phyloP scores from a whole-genome alignment of 805 yeast species.

The Metschnikowia continentalis region DNA sequence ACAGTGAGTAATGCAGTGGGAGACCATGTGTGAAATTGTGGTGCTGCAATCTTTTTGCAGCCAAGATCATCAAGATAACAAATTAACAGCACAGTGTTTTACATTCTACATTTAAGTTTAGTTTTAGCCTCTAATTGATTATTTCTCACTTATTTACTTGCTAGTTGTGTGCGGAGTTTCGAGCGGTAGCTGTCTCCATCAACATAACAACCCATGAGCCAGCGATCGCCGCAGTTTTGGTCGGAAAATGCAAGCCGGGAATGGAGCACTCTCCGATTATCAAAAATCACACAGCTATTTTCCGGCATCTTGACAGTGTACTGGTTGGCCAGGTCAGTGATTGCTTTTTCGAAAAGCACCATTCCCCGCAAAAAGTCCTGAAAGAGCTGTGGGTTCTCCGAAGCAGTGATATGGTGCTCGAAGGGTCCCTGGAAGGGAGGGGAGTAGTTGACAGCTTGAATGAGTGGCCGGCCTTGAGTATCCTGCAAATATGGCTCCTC shows the following conservation, averaged over 20 bases:
- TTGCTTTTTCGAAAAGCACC: constrained; percentile 53
- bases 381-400: constrained; percentile 32
- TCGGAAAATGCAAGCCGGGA: constrained; percentile 46
- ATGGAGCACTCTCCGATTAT: constrained; percentile 68
- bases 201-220: constrained; percentile 74
- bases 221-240: constrained; percentile 50
- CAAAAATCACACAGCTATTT: constrained; percentile 61
- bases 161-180: constrained; percentile 28
- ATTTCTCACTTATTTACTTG: too few species aligned
- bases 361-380: constrained; percentile 58
- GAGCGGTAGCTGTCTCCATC: constrained; percentile 70
- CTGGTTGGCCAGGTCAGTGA: constrained; percentile 52
- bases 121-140: too few species aligned
- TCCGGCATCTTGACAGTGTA: constrained; percentile 51
- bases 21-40: too few species aligned
- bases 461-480: constrained; percentile 25
- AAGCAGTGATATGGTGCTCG: constrained; percentile 49
- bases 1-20: too few species aligned
- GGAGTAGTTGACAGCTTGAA: constrained; percentile 64
- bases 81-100: too few species aligned
- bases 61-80: too few species aligned
- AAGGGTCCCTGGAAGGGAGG: constrained; percentile 85
- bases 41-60: not conserved
- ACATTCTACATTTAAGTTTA: too few species aligned
- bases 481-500: constrained; percentile 35